phyloP scores from a whole-genome alignment of 768 basidiomycete species.

The Podaxis carcinomalis region DNA sequence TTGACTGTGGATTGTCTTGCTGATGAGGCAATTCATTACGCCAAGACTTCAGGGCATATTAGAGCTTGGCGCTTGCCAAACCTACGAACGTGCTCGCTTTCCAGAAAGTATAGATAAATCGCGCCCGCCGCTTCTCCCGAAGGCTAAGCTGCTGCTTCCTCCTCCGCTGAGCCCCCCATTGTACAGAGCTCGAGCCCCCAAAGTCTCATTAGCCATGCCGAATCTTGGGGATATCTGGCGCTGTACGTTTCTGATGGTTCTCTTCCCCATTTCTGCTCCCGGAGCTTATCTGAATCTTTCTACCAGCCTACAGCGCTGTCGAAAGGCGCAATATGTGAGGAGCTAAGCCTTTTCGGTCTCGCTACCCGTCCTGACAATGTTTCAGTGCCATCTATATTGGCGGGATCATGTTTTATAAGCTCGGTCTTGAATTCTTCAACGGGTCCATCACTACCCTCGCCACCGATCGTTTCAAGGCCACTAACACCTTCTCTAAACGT shows the following conservation, averaged over 20 bases:
- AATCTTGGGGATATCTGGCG: slow-evolving; percentile 18
- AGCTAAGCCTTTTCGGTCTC: neutral
- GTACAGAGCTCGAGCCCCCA: neutral
- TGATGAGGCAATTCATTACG: neutral
- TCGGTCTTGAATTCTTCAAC: slow-evolving; percentile 31
- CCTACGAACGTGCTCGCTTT: neutral
- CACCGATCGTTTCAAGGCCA: slow-evolving; percentile 26
- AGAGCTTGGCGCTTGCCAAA: neutral
- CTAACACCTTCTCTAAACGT: slow-evolving; percentile 26
- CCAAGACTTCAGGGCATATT: neutral
- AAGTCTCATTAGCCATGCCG: neutral
- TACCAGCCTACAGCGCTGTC: slow-evolving; percentile 19
- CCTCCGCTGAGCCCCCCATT: neutral
- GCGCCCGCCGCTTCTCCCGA: neutral
- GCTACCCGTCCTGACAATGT: neutral
- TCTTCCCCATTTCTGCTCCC: neutral
- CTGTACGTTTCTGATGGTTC: slow-evolving; percentile 12
- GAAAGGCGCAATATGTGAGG: slow-evolving; percentile 29
- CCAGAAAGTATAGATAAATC: neutral
- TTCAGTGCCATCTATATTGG: slow-evolving; percentile 23
- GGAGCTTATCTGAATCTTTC: neutral
- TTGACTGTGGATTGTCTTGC: neutral
- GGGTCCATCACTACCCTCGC: slow-evolving; percentile 29
- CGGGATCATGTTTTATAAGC: slow-evolving; percentile 29
- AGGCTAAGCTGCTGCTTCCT: no score